Base-by-base conservation (phyloP, 2,329 filamentous ascomycete genomes). In the Colletotrichum sp. region DNA sequence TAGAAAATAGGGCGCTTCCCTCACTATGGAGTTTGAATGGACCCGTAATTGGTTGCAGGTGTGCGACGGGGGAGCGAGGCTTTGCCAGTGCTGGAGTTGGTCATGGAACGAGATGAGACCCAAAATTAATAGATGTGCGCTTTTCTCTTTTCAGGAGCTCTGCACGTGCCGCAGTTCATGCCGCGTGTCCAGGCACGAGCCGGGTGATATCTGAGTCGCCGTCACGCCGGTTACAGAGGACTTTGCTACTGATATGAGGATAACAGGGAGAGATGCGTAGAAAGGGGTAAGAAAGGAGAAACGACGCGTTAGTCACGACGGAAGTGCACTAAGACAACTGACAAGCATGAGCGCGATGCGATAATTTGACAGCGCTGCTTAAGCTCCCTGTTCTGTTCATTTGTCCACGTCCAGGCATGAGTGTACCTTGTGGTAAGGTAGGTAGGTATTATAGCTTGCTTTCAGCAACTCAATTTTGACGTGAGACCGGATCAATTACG, bases 81-180 rank as follows among this genome's bases (percentile, higher is more conserved):
- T 62, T 38, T 21, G 26, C 26, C 30, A 43, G 32, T 67, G n/a
- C 32, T 64, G 69, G 71, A 68, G 70, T 75, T 48, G 30, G 38
- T 43, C 9, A 34, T 10, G 56, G 58, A 67, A 32, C 24, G 64
- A 56, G 30, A 68, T 36, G 56, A 24, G 62, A 26, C 56, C 36
- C 69, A 75, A 75, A 65, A 72, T 68, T 75, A 75, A 73, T 75
- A 75, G 73, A 75, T 30, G 36, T 56, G 67, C 24, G 56, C 43
- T 34, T 75, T 68, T 66, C 30, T n/a, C 38, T 62, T 55, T 18
- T n/a, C 9, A n/a, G 9, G 38, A 48, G 38, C 38, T 48, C 9
- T n/a, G 58, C 15, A 18, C n/a, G 36, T 66, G 61, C 52, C 18
- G 72, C 60, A 32, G 52, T n/a, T 43, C 18, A 43, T 10, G 38